Base-by-base conservation (phyloP, 768 basidiomycete species). In the Chiua virens region DNA sequence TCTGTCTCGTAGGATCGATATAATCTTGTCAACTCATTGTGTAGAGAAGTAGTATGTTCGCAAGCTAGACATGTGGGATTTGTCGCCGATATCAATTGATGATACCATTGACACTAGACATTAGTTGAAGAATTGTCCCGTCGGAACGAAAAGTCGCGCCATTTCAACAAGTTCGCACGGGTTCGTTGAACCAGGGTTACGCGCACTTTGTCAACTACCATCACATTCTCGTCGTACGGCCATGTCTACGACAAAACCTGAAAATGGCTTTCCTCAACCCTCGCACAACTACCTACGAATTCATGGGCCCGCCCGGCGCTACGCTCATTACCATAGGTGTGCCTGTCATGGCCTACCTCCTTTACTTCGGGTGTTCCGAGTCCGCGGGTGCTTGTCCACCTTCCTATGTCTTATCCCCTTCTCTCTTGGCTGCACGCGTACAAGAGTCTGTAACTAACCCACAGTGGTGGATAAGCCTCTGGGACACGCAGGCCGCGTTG, bases 341-440 rank as follows among this genome's bases (percentile, higher is more conserved):
- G 11, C 92, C 93, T 5, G 61, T 80, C 61, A 69, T 82, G 59
- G 77, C 82, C 13, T 94, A 95, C 62, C 78, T 78, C 1, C 80
- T 95, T 50, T 91, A 81, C 68, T 92, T 87, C 65, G 80, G 77
- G 22, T 92, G 89, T 65, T 87, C 86, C 54, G 88, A 92, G 62
- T 57, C 74, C 3, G 71, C 81, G 13, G 87, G 82, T 38, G 86
- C 81, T 15, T 91, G 88, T 67, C 87, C 82, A 14, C 88, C 87
- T 11, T 63, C 76, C 20, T 54, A 74, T 14, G 59, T 63, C 20
- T 55, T 67, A 23, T 56, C 83, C 53, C 69, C 74, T 27, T 42
- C 62, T 22, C 54, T 66, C 28, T 42, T 64, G 49, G 54, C 39
- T 9, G 69, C 76, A 38, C 71, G 68, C 55, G 67, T 86, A 45